Evolutionary conservation across 257 asterid species (phyloP).

Genomic region (Plantago elongata): DNA sequence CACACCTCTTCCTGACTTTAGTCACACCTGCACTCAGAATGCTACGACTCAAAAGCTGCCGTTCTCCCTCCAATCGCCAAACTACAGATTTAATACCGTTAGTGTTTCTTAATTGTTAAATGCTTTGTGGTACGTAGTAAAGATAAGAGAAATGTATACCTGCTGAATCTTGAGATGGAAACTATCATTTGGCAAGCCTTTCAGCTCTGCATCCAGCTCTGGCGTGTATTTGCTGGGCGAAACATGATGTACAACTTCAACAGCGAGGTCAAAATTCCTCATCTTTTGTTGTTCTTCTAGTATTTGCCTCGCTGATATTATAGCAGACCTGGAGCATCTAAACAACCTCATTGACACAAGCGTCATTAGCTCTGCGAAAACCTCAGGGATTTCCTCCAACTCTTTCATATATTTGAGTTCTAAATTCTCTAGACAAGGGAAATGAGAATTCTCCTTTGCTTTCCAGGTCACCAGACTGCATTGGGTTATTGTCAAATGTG

Average conservation of each 20-base stretch:
- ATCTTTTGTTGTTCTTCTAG: not conserved
- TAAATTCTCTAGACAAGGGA: constrained; percentile 22
- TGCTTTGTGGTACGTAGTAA: too few relatives aligned
- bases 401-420: not conserved
- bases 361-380: not conserved
- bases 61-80: too few relatives aligned
- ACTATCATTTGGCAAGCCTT: too few relatives aligned
- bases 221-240: too few relatives aligned
- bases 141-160: too few relatives aligned
- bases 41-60: too few relatives aligned
- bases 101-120: too few relatives aligned
- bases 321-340: not conserved
- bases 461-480: not conserved
- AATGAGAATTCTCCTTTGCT: constrained; percentile 2
- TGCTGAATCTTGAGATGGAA: too few relatives aligned
- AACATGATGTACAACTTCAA: not conserved
- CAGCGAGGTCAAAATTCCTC: not conserved
- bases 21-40: too few relatives aligned
- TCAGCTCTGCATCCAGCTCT: too few relatives aligned
- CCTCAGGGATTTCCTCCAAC: not conserved
- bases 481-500: not conserved
- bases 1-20: too few relatives aligned
- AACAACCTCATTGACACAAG: not conserved
- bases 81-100: too few relatives aligned
- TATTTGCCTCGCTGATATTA: not conserved